A percentile compares a stretch with the other conserved stretches of the same genome.
phyloP scores from a whole-genome alignment of 176 grass and related monocot genomes.

The Hyparrhenia diplandra region DNA sequence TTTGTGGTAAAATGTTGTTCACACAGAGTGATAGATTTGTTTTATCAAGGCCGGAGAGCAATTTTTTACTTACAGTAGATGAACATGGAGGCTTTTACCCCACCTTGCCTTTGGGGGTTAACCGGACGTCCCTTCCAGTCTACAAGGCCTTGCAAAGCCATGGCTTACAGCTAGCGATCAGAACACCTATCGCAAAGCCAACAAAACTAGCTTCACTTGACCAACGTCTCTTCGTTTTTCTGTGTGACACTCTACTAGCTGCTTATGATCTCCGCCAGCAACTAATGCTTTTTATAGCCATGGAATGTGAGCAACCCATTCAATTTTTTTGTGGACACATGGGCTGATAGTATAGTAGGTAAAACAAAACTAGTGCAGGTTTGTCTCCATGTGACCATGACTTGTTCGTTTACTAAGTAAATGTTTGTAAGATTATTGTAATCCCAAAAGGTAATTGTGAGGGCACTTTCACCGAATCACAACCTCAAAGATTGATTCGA shows the following conservation, averaged over 20 bases:
- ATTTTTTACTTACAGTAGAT: constrained; percentile 38
- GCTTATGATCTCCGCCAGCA: background rate
- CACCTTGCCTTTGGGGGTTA: constrained; percentile 44
- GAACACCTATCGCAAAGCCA: background rate
- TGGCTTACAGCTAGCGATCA: background rate
- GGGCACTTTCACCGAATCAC: background rate
- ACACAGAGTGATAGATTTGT: background rate
- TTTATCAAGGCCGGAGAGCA: background rate
- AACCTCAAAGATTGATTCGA: background rate
- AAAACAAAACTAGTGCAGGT: background rate
- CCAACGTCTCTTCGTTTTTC: background rate
- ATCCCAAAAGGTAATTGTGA: too few relatives aligned
- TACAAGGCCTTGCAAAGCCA: constrained; percentile 7
- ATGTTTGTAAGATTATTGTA: background rate
- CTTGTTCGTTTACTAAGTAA: background rate
- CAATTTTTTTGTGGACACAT: background rate
- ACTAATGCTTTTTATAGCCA: constrained; percentile 24
- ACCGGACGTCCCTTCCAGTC: constrained; percentile 59
- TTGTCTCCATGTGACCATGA: background rate
- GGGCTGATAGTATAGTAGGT: background rate
- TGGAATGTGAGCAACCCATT: background rate
- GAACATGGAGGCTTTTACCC: constrained; percentile 57
- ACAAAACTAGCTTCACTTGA: background rate
- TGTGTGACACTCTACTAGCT: background rate
- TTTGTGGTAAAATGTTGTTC: background rate